These are phyloP conservation scores for Alternaria alternata DNA, from an alignment of 2,329 filamentous ascomycete genomes.

Conservation along the genomic window DNA sequence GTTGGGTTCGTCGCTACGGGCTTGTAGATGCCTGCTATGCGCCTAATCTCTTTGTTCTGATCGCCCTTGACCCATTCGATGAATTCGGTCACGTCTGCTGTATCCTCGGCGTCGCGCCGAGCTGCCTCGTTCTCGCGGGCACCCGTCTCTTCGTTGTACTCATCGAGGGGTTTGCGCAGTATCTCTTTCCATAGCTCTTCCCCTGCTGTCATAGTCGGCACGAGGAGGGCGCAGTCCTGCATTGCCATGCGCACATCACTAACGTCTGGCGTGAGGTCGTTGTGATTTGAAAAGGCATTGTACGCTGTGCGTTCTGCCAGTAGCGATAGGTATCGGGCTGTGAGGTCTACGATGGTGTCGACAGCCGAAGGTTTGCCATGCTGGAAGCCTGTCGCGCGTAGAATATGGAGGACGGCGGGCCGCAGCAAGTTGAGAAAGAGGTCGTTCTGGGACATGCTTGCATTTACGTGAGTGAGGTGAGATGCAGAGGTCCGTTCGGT, in stretches of 20 bases:
- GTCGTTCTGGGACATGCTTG: conserved; percentile 50
- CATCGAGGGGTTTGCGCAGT: conserved; percentile 55
- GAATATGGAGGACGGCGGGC: conserved; percentile 86
- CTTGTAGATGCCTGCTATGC: conserved; percentile 74
- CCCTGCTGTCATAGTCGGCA: conserved; percentile 70
- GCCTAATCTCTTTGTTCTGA: conserved; percentile 79
- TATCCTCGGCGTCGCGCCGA: conserved; percentile 72
- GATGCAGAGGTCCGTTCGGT: conserved; percentile 28
- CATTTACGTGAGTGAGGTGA: conserved; percentile 7
- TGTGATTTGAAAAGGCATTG: conserved; percentile 75
- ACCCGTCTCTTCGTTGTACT: conserved; percentile 51
- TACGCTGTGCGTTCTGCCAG: conserved; percentile 76
- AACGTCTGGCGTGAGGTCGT: conserved; percentile 69
- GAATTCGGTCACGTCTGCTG: conserved; percentile 79
- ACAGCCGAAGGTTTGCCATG: conserved; percentile 81
- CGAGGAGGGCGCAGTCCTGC: conserved; percentile 78
- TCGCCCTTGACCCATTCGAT: conserved; percentile 79
- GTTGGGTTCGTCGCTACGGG: conserved; percentile 50
- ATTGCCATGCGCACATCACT: conserved; percentile 87
- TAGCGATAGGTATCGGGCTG: conserved; percentile 78
- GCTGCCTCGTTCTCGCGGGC: conserved; percentile 54
- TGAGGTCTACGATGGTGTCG: conserved; percentile 86
- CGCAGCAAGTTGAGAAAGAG: conserved; percentile 82
- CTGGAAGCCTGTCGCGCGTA: conserved; percentile 91
- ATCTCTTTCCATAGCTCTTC: conserved; percentile 72